Evolutionary conservation across 345 rosid species (phyloP).

Genomic region (Linum usitatissimum): DNA sequence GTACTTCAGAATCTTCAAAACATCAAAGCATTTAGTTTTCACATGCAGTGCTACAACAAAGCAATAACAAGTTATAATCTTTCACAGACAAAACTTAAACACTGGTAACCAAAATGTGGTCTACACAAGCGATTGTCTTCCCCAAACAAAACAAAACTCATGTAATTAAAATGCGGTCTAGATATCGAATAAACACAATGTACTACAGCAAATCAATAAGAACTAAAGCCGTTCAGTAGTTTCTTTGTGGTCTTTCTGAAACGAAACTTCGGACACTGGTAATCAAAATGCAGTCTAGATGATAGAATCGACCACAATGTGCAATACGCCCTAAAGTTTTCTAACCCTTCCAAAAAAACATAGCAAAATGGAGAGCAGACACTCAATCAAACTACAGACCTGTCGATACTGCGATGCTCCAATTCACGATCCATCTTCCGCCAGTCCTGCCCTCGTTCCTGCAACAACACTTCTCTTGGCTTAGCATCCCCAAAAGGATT

Average conservation of each 20-base stretch:
- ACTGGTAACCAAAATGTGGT: not conserved
- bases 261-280: not conserved
- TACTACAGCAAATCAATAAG: too few species aligned
- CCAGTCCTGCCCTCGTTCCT: constrained; percentile 88
- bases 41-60: not conserved
- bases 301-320: not conserved
- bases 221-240: not conserved
- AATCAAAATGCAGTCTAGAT: not conserved
- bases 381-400: constrained; percentile 27
- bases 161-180: too few species aligned
- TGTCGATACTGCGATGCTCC: constrained; percentile 75
- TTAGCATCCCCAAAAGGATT: constrained; percentile 97
- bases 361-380: constrained; percentile 7
- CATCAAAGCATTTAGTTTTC: not conserved
- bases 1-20: not conserved
- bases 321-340: not conserved
- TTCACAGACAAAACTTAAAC: not conserved
- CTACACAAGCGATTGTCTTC: not conserved
- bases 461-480: constrained; percentile 85
- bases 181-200: too few species aligned
- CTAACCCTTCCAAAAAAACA: not conserved
- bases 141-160: too few species aligned
- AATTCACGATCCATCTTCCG: constrained; percentile 77
- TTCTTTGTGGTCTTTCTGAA: not conserved
- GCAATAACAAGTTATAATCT: not conserved